Evolutionary conservation across 1,284 basidiomycete genomes (phyloP), one percentile per base, ranked within the genome.

Genomic region (Malassezia restricta): DNA sequence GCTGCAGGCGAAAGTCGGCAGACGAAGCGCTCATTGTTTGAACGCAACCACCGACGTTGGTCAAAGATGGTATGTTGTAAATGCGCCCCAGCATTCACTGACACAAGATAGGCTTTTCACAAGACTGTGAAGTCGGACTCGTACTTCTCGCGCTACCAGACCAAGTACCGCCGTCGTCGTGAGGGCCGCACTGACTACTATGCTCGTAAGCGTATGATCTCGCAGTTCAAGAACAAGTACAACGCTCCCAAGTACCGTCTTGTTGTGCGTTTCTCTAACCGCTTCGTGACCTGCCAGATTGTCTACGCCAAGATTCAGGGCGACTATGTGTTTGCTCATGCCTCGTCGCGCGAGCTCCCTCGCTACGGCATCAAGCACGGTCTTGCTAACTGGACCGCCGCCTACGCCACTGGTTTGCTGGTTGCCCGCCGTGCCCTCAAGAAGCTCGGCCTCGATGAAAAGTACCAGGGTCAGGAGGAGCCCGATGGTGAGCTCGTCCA

Each of bases 141-240:
- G 68, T 96, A 96, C 85, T 94, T 88, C 79, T 92, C 87, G 61
- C 84, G 91, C 63, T 95, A 87, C 82, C 65, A 66, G 61, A 63
- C 65, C 62, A 74, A 74, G 66, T 74, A 74, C 78, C 86, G 91
- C 74, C 81, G 91, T 73, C 62, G 68, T 47, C 58, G 69, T 47
- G 94, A 98, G 80, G 94, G 94, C 59, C 94, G 90, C 80, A 99
- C 94, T 65, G 94, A 98, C 76, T 98, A 96, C 82, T 94, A 96
- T 74, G 92, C 92, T 56, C 87, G 92, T 70, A 92, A 94, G 79
- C 84, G 89, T 68, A 81, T 98, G 53, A 82, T 95, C 63, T 83
- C 86, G 55, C 94, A 99, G 82, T 90, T 92, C 63, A 99, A 98
- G 83, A 98, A 96, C 85, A 98, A 98, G 81, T 98, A 96, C 51